Percentiles rank a stretch among this genome's conserved stretches.
phyloP scores from a whole-genome alignment of 2,329 filamentous ascomycete species.

The Colletotrichum tropicale region DNA sequence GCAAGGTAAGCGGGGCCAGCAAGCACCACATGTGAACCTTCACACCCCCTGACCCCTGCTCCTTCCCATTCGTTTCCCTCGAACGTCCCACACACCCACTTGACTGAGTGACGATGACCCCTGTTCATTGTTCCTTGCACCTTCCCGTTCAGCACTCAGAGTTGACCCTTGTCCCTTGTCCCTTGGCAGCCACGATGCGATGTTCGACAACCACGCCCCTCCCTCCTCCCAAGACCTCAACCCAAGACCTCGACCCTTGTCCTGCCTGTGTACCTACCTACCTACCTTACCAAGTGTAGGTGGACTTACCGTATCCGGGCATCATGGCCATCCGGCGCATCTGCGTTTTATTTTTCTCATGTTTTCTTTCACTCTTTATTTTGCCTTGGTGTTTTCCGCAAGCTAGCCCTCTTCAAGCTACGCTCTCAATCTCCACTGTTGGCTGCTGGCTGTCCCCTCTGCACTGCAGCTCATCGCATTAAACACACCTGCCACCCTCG shows the following conservation, averaged over 20 bases:
- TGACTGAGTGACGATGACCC: neutral
- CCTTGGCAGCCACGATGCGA: slow-evolving; percentile 11
- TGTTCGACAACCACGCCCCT: neutral
- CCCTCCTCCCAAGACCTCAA: neutral
- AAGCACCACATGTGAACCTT: neutral
- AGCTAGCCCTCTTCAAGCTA: neutral
- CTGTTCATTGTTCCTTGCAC: neutral
- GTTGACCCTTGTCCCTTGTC: neutral
- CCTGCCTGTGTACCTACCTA: neutral
- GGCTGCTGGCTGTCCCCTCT: neutral
- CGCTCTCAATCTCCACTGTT: neutral
- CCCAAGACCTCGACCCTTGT: neutral
- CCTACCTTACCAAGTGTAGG: neutral
- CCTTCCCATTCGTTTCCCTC: neutral
- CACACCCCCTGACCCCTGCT: neutral
- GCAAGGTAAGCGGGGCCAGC: neutral
- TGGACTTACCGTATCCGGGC: slow-evolving; percentile 8
- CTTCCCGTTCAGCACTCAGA: slow-evolving; percentile 6
- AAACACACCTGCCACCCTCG: slow-evolving; percentile 13
- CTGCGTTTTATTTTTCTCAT: neutral
- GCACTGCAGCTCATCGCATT: neutral
- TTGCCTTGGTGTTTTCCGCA: neutral
- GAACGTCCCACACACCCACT: neutral
- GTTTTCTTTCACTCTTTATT: neutral
- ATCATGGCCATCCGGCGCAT: neutral